These are phyloP conservation scores for Entomortierella chlamydospora DNA, from an alignment of 192 early-diverging fungal species.

Conservation along the genomic window DNA sequence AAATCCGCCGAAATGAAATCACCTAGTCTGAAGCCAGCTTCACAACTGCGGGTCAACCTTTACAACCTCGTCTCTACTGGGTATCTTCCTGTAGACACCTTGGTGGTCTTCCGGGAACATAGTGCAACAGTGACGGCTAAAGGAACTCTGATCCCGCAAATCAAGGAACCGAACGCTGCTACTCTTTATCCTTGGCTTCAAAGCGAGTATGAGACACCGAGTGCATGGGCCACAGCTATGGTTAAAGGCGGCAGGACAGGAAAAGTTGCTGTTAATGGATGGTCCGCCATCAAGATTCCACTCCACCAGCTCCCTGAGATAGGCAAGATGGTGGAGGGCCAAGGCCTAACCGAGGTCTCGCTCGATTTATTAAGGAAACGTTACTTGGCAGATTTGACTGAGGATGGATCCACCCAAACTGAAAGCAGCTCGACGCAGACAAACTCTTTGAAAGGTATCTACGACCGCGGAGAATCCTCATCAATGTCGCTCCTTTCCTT, in stretches of 20 bases:
- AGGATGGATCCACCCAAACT: slow-evolving; percentile 7
- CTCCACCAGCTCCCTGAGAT: slow-evolving; percentile 33
- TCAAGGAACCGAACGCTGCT: slow-evolving; percentile 18
- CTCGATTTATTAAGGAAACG: slow-evolving; percentile 52
- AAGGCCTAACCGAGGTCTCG: slow-evolving; percentile 42
- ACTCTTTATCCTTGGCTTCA: slow-evolving; percentile 34
- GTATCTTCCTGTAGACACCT: slow-evolving; percentile 39
- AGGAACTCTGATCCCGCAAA: slow-evolving; percentile 45
- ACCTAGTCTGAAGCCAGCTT: slow-evolving; percentile 18
- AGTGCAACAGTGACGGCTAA: slow-evolving; percentile 45
- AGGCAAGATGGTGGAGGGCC: slow-evolving; percentile 27
- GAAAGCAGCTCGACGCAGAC: background rate
- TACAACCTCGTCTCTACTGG: slow-evolving; percentile 48
- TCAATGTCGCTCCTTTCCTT: too few relatives aligned
- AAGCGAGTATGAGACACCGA: slow-evolving; percentile 68
- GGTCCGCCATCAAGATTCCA: slow-evolving; percentile 69
- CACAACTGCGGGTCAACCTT: slow-evolving; percentile 41
- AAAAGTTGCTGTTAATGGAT: slow-evolving; percentile 72
- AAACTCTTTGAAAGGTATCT: slow-evolving; percentile 20
- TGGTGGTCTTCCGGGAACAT: slow-evolving; percentile 45
- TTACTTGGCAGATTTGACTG: slow-evolving; percentile 39
- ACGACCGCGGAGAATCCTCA: too few relatives aligned
- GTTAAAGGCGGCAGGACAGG: slow-evolving; percentile 60
- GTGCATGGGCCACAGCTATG: slow-evolving; percentile 73
- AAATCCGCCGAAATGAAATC: slow-evolving; percentile 14